Evolutionary conservation across 208 protist genomes (phyloP), one percentile per base, ranked within the genome.

Genomic region (Wallacemonas collosoma): DNA sequence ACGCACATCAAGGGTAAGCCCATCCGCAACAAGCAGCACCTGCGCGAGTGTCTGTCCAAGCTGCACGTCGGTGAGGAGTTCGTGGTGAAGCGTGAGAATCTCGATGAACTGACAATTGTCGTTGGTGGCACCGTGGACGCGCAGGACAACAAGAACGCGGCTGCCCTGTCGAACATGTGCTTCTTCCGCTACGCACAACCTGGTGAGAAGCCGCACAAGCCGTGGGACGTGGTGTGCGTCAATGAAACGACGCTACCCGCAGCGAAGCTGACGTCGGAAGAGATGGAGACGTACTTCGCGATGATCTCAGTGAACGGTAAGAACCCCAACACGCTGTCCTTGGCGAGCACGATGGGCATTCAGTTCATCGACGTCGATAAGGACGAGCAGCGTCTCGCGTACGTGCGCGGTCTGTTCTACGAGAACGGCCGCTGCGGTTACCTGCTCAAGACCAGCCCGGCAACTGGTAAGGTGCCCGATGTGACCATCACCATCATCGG

Each of bases 361-460:
- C 87, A 96, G 72, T 90, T 96, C 62, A 71, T 96, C 12, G 84
- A 94, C 70, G 68, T 72, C 11, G 86, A 88, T 67, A 87, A 85
- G 63, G 81, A 75, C 54, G 76, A 84, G 51, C 67, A 80, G 35
- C 81, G 69, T 50, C 71, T 83, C 26, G 77, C 77, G 39, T 96
- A 86, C 86, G 62, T 73, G 35, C 79, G 89, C 26, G 91, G 91
- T 3, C 87, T 83, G 6, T 96, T 94, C 72, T 77, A 73, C 40
- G 89, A 96, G 66, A 96, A 96, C 73, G 91, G 88, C 35, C 83
- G 79, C 39, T 93, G 86, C 68, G 91, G 91, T 36, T 96, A 96
- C 81, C 63, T 96, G 6, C 82, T 96, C 12, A 93, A 93, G 68
- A 91, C 74, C 26, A 75, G 84, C 71, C 58, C 79, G 36, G 86